Percentiles rank a stretch among this genome's conserved stretches.
These are phyloP conservation scores for Dimocarpus longan DNA, from an alignment of 345 rosid species.

Conservation along the genomic window DNA sequence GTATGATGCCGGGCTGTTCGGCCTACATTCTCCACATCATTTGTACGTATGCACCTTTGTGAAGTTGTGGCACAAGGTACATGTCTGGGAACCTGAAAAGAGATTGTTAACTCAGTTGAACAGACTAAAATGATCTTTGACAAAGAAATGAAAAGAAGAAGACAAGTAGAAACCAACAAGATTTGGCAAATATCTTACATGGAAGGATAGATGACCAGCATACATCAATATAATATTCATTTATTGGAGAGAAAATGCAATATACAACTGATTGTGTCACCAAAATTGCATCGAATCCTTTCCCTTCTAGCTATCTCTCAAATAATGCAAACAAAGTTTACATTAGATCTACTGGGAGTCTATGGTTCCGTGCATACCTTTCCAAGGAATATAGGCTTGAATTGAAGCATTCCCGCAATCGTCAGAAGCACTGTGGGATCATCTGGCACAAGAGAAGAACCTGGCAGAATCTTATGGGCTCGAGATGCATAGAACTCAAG, in stretches of 20 bases:
- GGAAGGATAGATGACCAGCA: not conserved
- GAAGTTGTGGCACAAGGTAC: constrained; percentile 86
- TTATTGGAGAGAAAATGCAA: not conserved
- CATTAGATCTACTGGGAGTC: not conserved
- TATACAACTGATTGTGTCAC: not conserved
- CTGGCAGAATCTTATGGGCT: constrained; percentile 86
- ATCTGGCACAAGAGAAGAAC: constrained; percentile 93
- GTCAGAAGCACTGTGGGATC: constrained; percentile 94
- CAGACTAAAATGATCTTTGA: not conserved
- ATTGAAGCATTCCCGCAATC: constrained; percentile 98
- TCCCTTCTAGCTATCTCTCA: not conserved
- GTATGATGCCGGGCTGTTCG: constrained; percentile 87
- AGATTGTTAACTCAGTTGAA: constrained; percentile 13
- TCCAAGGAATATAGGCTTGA: constrained; percentile 94
- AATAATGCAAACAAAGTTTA: not conserved
- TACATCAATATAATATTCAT: not conserved
- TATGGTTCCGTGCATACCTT: constrained; percentile 44
- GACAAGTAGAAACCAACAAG: not conserved
- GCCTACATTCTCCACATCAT: constrained; percentile 96
- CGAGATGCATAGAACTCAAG: constrained; percentile 89
- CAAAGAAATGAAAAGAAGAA: not conserved
- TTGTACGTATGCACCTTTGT: constrained; percentile 91
- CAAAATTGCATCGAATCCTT: not conserved
- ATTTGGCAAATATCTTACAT: not conserved
- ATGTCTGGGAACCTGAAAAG: constrained; percentile 69